phyloP scores from a whole-genome alignment of 768 basidiomycete genomes.

The Suillus subaureus region DNA sequence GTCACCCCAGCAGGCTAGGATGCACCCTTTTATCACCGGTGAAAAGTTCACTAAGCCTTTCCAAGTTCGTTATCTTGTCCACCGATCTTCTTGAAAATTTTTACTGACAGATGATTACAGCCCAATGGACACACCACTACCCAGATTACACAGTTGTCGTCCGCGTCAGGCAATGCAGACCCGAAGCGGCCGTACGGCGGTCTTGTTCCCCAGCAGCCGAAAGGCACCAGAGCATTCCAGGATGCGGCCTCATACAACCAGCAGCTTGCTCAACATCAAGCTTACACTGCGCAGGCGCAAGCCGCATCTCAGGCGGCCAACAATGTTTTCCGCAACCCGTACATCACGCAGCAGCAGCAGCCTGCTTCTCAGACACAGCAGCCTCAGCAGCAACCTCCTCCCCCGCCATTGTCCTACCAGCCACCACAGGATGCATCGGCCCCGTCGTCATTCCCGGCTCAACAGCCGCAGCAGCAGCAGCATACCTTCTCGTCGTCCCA shows the following conservation, averaged over 20 bases:
- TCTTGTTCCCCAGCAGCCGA: slow-evolving; percentile 85
- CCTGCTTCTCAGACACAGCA: slow-evolving; percentile 34
- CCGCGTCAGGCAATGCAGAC: slow-evolving; percentile 44
- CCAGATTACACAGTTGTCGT: slow-evolving; percentile 32
- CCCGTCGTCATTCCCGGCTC: slow-evolving; percentile 10
- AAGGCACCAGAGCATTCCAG: slow-evolving; percentile 82
- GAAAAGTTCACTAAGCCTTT: slow-evolving; percentile 92
- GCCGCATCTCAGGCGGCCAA: slow-evolving; percentile 72
- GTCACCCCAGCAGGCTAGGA: slow-evolving; percentile 94
- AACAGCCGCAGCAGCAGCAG: slow-evolving; percentile 28
- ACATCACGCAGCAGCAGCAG: slow-evolving; percentile 55
- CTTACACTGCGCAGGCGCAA: slow-evolving; percentile 86
- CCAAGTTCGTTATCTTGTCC: slow-evolving; percentile 51
- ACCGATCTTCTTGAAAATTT: slow-evolving; percentile 5
- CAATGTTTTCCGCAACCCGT: slow-evolving; percentile 76
- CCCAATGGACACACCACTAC: slow-evolving; percentile 48
- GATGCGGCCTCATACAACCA: slow-evolving; percentile 95
- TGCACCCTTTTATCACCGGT: slow-evolving; percentile 98
- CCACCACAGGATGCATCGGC: slow-evolving; percentile 17
- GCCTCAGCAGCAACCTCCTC: slow-evolving; percentile 35
- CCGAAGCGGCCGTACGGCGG: slow-evolving; percentile 93
- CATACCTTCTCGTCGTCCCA: slow-evolving; percentile 29
- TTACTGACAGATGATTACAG: slow-evolving; percentile 32
- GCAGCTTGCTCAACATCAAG: slow-evolving; percentile 92
- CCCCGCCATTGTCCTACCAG: slow-evolving; percentile 17